phyloP scores from a whole-genome alignment of 2,329 filamentous ascomycete species.

The Pezicula radicicola region DNA sequence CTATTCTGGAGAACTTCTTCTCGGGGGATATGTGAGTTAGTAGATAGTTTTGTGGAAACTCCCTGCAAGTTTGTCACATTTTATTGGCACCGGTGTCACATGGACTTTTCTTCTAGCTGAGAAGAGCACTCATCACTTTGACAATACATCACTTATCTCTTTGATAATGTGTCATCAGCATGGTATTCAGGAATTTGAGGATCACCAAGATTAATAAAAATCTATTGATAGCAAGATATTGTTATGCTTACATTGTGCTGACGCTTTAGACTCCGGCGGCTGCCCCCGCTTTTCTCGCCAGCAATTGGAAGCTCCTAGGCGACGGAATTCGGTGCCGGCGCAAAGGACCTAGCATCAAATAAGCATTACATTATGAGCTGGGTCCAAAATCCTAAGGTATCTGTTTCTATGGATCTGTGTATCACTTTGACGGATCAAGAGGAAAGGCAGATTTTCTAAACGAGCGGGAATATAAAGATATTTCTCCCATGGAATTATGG shows the following conservation, averaged over 20 bases:
- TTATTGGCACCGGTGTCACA: too few relatives aligned
- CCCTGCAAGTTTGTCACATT: too few relatives aligned
- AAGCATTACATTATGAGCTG: not conserved
- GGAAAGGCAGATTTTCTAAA: not conserved
- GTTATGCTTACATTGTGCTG: constrained; percentile 1
- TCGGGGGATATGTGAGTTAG: too few relatives aligned
- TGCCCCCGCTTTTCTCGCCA: not conserved
- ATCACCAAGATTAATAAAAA: not conserved
- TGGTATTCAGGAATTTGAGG: not conserved
- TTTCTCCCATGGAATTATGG: not conserved
- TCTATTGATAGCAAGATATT: too few relatives aligned
- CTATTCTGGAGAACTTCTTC: not conserved
- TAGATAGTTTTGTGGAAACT: too few relatives aligned
- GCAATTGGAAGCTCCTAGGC: not conserved
- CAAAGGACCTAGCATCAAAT: not conserved
- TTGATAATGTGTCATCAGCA: not conserved
- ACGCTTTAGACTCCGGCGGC: not conserved
- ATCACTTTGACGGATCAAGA: not conserved
- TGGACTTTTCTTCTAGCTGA: too few relatives aligned
- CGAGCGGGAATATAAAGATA: not conserved
- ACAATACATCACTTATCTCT: too few relatives aligned
- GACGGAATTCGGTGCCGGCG: too few relatives aligned
- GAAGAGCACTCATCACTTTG: too few relatives aligned
- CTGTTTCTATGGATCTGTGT: not conserved
- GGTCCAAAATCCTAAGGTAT: too few relatives aligned